phyloP scores from a whole-genome alignment of 805 yeast species.

The Spathaspora sp. region DNA sequence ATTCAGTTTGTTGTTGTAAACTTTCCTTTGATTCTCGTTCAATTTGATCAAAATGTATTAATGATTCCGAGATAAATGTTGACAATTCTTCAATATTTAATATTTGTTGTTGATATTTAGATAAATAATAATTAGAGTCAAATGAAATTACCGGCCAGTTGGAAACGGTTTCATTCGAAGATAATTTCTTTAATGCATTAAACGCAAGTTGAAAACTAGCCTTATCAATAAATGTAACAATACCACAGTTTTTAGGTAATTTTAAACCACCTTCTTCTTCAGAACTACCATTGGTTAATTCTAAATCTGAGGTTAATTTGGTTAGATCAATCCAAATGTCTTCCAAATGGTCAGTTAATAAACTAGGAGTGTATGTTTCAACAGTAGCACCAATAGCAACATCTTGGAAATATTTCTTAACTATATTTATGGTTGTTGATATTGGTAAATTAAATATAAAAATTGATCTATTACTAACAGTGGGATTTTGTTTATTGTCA shows the following conservation, averaged over 20 bases:
- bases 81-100: constrained; percentile 52
- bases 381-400: constrained; percentile 65
- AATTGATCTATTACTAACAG: constrained; percentile 51
- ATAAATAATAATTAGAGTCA: constrained; percentile 40
- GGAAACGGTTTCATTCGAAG: constrained; percentile 18
- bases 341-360: constrained; percentile 37
- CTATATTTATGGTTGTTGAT: constrained; percentile 45
- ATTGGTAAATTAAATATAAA: constrained; percentile 78
- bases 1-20: constrained; percentile 49
- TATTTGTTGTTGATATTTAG: constrained; percentile 27
- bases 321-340: constrained; percentile 53
- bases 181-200: constrained; percentile 52
- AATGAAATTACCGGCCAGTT: constrained; percentile 36
- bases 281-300: constrained; percentile 21
- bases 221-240: constrained; percentile 72
- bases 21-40: constrained; percentile 62
- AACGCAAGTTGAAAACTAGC: constrained; percentile 63
- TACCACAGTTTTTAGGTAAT: constrained; percentile 71
- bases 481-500: constrained; percentile 38
- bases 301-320: constrained; percentile 55
- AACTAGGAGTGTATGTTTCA: constrained; percentile 39
- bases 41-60: constrained; percentile 64
- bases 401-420: constrained; percentile 55
- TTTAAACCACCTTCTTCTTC: constrained; percentile 29
- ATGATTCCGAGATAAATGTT: constrained; percentile 53